phyloP scores from a whole-genome alignment of 1,284 basidiomycete genomes.

The Cutaneotrichosporon sp. region DNA sequence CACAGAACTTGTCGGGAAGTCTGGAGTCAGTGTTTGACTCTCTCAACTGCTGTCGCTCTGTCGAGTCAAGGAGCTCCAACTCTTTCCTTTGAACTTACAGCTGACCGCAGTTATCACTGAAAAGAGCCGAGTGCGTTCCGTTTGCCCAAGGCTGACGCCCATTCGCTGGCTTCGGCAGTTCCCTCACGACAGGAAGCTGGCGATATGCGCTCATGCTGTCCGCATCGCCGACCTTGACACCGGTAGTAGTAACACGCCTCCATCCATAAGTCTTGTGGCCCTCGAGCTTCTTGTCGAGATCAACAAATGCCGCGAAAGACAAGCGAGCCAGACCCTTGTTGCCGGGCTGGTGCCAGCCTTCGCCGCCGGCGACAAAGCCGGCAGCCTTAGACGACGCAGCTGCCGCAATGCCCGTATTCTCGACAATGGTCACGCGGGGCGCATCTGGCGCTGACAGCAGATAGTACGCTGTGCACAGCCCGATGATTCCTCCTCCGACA shows the following conservation, averaged over 20 bases:
- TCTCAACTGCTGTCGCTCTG: no score
- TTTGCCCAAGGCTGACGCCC: conserved; percentile 5
- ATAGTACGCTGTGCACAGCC: conserved; percentile 65
- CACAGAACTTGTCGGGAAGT: conserved; percentile 10
- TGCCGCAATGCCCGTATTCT: conserved; percentile 44
- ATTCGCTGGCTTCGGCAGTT: neutral
- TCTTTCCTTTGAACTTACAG: conserved; percentile 2
- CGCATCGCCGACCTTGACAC: conserved; percentile 8
- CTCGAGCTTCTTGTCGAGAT: conserved; percentile 63
- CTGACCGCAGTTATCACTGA: conserved; percentile 5
- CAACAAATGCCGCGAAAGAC: conserved; percentile 69
- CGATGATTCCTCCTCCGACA: conserved; percentile 63
- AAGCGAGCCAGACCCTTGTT: conserved; percentile 57
- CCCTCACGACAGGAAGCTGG: conserved; percentile 5
- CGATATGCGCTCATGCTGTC: conserved; percentile 16
- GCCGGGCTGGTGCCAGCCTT: conserved; percentile 57
- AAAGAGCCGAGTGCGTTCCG: conserved; percentile 7
- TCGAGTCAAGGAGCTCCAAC: no score
- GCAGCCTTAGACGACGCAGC: conserved; percentile 78
- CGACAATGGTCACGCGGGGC: conserved; percentile 54
- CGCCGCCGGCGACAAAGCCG: conserved; percentile 63
- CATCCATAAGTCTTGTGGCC: conserved; percentile 70
- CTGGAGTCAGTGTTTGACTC: neutral
- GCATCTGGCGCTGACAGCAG: conserved; percentile 10
- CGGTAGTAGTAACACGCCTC: conserved; percentile 6